Conservation (phyloP, 164 flowering plant genomes). For the Liriodendron chinense region DNA sequence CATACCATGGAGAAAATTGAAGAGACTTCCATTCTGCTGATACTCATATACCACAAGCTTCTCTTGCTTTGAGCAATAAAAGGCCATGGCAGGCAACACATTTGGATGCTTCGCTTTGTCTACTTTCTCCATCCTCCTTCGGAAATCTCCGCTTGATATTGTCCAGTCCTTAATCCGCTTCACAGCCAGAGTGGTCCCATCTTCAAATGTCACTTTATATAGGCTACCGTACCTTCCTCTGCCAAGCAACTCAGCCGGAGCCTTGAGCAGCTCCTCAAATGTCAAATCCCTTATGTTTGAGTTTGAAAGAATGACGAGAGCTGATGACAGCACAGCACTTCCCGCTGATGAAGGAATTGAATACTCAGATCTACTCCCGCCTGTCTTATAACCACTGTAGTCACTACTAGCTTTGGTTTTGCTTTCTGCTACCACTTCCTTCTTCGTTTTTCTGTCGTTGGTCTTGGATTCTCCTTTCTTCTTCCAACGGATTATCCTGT, state of each 20-base stretch:
- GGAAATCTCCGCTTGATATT: constrained; percentile 44
- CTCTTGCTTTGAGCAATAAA: constrained; percentile 61
- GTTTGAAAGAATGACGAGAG: constrained; percentile 36
- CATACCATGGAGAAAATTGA: constrained; percentile 56
- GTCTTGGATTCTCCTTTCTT: constrained; percentile 18
- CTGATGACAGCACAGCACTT: constrained; percentile 31
- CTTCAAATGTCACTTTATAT: constrained; percentile 43
- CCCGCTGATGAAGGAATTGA: constrained; percentile 33
- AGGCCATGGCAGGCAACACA: constrained; percentile 54
- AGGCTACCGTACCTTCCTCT: constrained; percentile 60
- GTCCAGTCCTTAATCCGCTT: constrained; percentile 68
- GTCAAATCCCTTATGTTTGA: constrained; percentile 41
- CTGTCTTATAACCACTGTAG: constrained; percentile 25
- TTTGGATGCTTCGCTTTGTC: constrained; percentile 55
- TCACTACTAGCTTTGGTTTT: constrained; percentile 16
- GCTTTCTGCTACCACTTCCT: constrained; percentile 14
- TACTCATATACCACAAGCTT: constrained; percentile 68
- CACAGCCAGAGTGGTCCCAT: constrained; percentile 41
- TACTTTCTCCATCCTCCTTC: constrained; percentile 47
- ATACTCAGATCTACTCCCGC: constrained; percentile 29
- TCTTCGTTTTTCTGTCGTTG: constrained; percentile 17
- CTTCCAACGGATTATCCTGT: constrained; percentile 16
- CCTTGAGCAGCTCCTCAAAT: constrained; percentile 63
- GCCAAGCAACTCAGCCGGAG: constrained; percentile 73
- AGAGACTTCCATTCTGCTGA: constrained; percentile 61